Conservation (phyloP, 106 monocot genomes). For the Phalaenopsis equestris region DNA sequence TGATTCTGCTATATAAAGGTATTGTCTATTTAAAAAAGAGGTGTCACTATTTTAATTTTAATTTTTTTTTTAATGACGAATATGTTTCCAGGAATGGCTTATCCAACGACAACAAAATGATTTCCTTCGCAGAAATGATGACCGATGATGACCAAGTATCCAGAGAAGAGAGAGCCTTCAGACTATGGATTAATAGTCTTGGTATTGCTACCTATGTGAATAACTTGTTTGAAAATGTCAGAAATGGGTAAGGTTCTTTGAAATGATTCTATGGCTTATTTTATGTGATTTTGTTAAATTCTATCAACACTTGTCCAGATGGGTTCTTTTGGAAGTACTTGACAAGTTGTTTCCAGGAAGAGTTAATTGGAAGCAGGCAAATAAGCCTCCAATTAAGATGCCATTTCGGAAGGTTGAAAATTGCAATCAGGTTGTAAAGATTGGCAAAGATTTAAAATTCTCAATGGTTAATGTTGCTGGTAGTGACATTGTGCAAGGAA, state of each 20-base stretch:
- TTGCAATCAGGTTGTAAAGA: conserved; percentile 74
- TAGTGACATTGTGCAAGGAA: conserved; percentile 84
- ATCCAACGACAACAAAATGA: conserved; percentile 44
- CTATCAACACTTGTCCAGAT: conserved; percentile 27
- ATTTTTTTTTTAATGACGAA: neutral
- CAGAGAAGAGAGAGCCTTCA: conserved; percentile 80
- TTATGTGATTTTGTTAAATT: conserved; percentile 1
- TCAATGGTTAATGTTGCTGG: conserved; percentile 79
- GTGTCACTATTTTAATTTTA: too few relatives aligned
- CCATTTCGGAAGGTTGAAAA: conserved; percentile 81
- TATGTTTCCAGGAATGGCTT: conserved; percentile 56
- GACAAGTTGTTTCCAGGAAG: conserved; percentile 74
- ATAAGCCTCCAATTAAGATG: conserved; percentile 80
- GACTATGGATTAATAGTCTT: conserved; percentile 77
- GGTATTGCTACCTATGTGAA: conserved; percentile 60
- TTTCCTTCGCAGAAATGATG: conserved; percentile 32
- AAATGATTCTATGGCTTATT: conserved; percentile 14
- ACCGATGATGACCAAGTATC: conserved; percentile 57
- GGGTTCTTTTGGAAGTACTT: conserved; percentile 78
- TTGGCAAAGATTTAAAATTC: conserved; percentile 62
- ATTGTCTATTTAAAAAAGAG: neutral
- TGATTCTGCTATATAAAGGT: neutral
- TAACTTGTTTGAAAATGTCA: conserved; percentile 72
- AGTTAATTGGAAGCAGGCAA: conserved; percentile 71
- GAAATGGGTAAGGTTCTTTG: conserved; percentile 47